Conservation (phyloP, 2,329 filamentous ascomycete genomes). For the Neonectria hederae region DNA sequence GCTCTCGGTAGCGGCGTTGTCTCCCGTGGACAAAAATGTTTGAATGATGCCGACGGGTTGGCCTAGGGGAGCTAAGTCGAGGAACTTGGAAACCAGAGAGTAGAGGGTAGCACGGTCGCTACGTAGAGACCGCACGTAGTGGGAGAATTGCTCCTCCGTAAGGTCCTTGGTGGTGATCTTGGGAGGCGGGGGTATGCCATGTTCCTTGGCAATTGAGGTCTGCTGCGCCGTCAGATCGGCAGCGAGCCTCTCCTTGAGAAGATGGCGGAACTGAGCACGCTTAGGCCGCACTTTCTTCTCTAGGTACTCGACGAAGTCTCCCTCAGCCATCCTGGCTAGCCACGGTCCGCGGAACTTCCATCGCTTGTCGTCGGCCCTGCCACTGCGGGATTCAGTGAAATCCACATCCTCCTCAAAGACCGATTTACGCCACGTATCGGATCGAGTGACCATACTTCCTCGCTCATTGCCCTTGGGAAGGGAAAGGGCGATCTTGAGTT, state of each 20-base stretch:
- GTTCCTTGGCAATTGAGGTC: constrained; percentile 51
- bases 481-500: constrained; percentile 78
- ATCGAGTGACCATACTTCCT: constrained; percentile 25
- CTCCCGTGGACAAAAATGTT: constrained; percentile 38
- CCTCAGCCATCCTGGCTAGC: constrained; percentile 70
- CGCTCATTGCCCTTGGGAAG: constrained; percentile 51
- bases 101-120: constrained; percentile 61
- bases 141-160: constrained; percentile 60
- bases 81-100: constrained; percentile 65
- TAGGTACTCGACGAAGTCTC: constrained; percentile 67
- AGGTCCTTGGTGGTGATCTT: constrained; percentile 50
- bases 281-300: constrained; percentile 61
- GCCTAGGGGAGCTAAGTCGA: constrained; percentile 67
- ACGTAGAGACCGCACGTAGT: constrained; percentile 64
- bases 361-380: constrained; percentile 56
- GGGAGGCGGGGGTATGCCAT: constrained; percentile 45
- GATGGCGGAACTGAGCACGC: constrained; percentile 64
- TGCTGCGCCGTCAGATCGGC: constrained; percentile 54
- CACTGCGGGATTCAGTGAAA: constrained; percentile 55
- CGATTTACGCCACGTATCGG: constrained; percentile 52
- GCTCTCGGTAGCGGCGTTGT: constrained; percentile 43
- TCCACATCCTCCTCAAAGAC: constrained; percentile 70
- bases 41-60: constrained; percentile 43
- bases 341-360: constrained; percentile 76
- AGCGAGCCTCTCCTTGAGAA: constrained; percentile 61